Conservation (phyloP, 805 yeast genomes). For the Vanderwaltozyma tropicalis region DNA sequence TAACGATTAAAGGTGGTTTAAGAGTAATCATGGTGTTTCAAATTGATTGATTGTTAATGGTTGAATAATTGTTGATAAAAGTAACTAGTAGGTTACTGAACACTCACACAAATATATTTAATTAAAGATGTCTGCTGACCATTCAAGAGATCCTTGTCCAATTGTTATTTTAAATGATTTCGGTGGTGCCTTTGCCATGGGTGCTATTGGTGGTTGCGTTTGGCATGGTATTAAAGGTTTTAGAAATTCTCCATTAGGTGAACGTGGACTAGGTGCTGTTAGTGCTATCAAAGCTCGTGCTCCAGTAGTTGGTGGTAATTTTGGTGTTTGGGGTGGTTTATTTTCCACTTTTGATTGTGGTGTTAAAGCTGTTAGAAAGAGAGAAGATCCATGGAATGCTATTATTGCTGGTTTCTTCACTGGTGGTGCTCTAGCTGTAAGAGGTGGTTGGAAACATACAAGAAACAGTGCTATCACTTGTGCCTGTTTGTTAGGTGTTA, state of each 20-base stretch:
- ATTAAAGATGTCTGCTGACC: conserved; percentile 77
- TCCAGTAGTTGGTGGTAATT: conserved; percentile 97
- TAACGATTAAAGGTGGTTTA: too few species aligned
- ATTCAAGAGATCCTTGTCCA: conserved; percentile 98
- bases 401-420: conserved; percentile 96
- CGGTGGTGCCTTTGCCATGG: conserved; percentile 99
- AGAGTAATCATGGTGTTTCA: too few species aligned
- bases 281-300: conserved; percentile 92
- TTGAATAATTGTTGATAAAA: too few species aligned
- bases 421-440: conserved; percentile 94
- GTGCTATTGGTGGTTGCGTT: conserved; percentile 94
- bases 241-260: conserved; percentile 96
- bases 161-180: conserved; percentile 90
- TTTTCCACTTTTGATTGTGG: conserved; percentile 93
- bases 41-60: too few species aligned
- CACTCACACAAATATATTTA: too few species aligned
- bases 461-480: conserved; percentile 95
- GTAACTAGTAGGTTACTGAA: too few species aligned
- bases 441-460: conserved; percentile 98
- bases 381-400: conserved; percentile 98
- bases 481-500: conserved; percentile 91
- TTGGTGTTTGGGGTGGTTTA: conserved; percentile 99
- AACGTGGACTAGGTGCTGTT: conserved; percentile 80
- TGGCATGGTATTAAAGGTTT: conserved; percentile 99
- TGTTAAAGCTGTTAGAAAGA: conserved; percentile 87